A percentile compares a stretch with the other conserved stretches of the same genome.
Conservation (phyloP, 1,284 basidiomycete species). For the Ganoderma boninense region DNA sequence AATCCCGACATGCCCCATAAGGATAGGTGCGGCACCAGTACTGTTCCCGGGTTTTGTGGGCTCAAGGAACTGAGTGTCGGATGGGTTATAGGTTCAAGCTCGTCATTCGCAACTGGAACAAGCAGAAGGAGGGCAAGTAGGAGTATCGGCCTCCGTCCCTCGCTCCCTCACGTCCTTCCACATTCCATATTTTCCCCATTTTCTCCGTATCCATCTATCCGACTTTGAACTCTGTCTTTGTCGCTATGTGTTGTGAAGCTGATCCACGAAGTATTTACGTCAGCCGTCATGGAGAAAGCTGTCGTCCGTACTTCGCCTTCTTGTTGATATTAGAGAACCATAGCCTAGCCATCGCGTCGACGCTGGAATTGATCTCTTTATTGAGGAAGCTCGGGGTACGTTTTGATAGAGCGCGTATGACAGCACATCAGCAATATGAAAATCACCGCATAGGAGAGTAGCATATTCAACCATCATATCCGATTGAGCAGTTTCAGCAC, state of each 20-base stretch:
- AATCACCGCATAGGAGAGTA: no score
- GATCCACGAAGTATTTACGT: no score
- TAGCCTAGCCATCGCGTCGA: no score
- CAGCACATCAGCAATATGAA: no score
- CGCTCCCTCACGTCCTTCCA: conserved; percentile 5
- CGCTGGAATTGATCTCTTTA: no score
- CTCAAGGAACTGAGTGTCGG: conserved; percentile 14
- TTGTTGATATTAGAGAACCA: no score
- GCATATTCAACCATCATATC: no score
- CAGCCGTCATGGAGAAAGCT: no score
- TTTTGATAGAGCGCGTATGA: no score
- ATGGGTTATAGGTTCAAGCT: conserved; percentile 66
- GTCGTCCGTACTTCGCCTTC: no score
- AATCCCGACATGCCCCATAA: conserved; percentile 75
- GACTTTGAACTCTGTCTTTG: conserved; percentile 7
- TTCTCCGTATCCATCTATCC: conserved; percentile 1
- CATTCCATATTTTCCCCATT: not conserved
- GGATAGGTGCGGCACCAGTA: conserved; percentile 61
- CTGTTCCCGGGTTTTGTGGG: conserved; percentile 4
- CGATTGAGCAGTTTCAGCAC: no score
- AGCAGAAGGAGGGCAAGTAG: conserved; percentile 72
- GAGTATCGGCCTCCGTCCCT: conserved; percentile 7
- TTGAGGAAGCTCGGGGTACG: no score
- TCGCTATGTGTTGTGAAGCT: conserved; percentile 4
- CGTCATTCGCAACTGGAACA: conserved; percentile 81